Evolutionary conservation across 2,329 filamentous ascomycete genomes (phyloP).

Genomic region (Iodosphaeria phyllophila): DNA sequence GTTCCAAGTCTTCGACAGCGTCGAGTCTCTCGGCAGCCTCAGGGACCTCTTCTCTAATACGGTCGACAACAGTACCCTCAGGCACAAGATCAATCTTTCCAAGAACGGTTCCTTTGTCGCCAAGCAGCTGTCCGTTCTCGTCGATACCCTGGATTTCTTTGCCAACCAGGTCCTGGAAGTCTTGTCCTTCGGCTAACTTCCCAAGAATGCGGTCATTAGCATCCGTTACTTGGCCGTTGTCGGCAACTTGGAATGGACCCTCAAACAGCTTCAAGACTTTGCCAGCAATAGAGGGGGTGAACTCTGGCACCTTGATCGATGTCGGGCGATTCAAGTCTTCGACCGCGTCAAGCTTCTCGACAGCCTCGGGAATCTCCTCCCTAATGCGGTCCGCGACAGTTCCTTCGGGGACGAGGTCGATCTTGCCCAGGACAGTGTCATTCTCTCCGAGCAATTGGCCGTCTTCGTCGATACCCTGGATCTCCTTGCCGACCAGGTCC

Average conservation of each 20-base stretch:
- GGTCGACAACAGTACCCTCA: constrained; percentile 20
- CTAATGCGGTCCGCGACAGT: constrained; percentile 17
- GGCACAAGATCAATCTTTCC: constrained; percentile 22
- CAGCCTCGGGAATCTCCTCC: constrained; percentile 13
- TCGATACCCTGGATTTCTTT: constrained; percentile 25
- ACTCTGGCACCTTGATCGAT: constrained; percentile 13
- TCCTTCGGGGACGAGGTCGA: constrained; percentile 28
- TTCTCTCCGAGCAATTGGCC: constrained; percentile 48
- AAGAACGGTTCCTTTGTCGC: constrained; percentile 20
- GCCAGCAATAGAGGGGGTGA: constrained; percentile 13
- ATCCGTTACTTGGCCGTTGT: constrained; percentile 27
- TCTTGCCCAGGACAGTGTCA: constrained; percentile 43
- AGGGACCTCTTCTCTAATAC: constrained; percentile 8
- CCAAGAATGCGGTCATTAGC: constrained; percentile 21
- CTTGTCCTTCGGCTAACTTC: constrained; percentile 13
- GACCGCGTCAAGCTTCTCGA: constrained; percentile 12
- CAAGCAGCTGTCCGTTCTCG: constrained; percentile 21
- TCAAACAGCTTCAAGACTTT: constrained; percentile 15
- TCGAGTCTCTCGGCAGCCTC: constrained; percentile 19
- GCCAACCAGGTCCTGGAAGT: constrained; percentile 21
- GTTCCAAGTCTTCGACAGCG: constrained; percentile 21
- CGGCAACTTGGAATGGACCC: constrained; percentile 20
- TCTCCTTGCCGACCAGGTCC: constrained; percentile 32
- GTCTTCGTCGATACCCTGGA: constrained; percentile 46
- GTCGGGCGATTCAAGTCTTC: constrained; percentile 9